These are phyloP conservation scores for Leucogyrophana mollusca DNA, from an alignment of 768 basidiomycete species.

Conservation along the genomic window DNA sequence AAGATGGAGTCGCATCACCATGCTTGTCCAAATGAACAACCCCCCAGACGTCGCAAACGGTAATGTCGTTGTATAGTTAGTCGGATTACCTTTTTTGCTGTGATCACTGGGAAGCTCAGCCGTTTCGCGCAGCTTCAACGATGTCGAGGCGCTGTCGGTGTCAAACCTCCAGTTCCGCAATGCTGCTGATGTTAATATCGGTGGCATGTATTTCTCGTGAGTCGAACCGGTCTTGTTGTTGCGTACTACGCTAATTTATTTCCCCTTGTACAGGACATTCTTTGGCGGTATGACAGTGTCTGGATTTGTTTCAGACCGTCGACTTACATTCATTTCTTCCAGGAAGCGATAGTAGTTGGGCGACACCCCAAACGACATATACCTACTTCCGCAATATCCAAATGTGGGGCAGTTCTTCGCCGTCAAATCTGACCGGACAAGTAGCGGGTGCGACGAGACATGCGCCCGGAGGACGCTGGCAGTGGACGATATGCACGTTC, in stretches of 20 bases:
- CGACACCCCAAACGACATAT: slow-evolving; percentile 62
- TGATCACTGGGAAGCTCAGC: background rate
- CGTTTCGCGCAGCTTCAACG: slow-evolving; percentile 55
- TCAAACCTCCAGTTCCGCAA: slow-evolving; percentile 64
- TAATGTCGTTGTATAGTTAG: slow-evolving; percentile 66
- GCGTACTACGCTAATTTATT: slow-evolving; percentile 3
- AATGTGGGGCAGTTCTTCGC: slow-evolving; percentile 54
- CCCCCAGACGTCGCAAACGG: slow-evolving; percentile 73
- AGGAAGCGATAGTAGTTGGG: slow-evolving; percentile 71
- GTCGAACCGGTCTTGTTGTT: slow-evolving; percentile 19
- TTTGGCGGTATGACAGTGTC: slow-evolving; percentile 58
- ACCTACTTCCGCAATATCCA: slow-evolving; percentile 78
- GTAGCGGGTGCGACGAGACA: slow-evolving; percentile 14
- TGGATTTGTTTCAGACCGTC: slow-evolving; percentile 2
- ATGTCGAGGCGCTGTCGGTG: slow-evolving; percentile 59
- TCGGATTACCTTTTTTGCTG: slow-evolving; percentile 7
- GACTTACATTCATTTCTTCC: slow-evolving; percentile 9
- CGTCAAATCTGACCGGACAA: slow-evolving; percentile 40
- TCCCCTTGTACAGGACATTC: slow-evolving; percentile 56
- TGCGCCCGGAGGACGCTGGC: background rate
- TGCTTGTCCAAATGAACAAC: slow-evolving; percentile 77
- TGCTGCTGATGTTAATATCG: slow-evolving; percentile 47
- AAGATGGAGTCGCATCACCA: slow-evolving; percentile 71
- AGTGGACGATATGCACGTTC: background rate
- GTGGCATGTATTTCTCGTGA: slow-evolving; percentile 80